phyloP scores from a whole-genome alignment of 305 asterid species.

The Andrographis paniculata region DNA sequence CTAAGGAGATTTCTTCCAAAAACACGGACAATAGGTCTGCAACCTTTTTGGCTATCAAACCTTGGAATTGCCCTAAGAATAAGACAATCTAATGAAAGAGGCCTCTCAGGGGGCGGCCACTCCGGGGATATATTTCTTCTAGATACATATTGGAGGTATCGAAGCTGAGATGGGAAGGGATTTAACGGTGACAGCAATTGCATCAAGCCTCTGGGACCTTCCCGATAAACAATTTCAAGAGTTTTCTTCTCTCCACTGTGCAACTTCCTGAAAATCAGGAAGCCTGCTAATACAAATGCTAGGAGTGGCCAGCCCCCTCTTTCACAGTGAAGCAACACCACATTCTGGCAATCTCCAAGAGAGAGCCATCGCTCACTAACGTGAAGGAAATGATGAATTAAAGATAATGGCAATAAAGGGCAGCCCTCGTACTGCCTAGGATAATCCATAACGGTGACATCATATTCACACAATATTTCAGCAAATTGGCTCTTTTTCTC shows the following conservation, averaged over 20 bases:
- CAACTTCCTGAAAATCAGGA: constrained; percentile 75
- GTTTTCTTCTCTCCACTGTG: constrained; percentile 74
- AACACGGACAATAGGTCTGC: constrained; percentile 86
- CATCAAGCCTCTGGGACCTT: constrained; percentile 85
- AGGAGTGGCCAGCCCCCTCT: constrained; percentile 94
- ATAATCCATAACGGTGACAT: constrained; percentile 86
- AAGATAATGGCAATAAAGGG: constrained; percentile 80
- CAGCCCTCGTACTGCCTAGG: constrained; percentile 99
- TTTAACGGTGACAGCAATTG: constrained; percentile 87
- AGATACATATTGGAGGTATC: constrained; percentile 85
- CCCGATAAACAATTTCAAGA: constrained; percentile 87
- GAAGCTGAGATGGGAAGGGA: constrained; percentile 93
- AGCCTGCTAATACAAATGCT: constrained; percentile 79
- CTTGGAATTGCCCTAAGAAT: constrained; percentile 83
- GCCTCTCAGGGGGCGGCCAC: constrained; percentile 96
- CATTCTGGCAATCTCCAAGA: constrained; percentile 58
- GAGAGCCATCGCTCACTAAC: constrained; percentile 95
- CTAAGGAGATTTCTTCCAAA: constrained; percentile 89
- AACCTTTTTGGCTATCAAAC: constrained; percentile 86
- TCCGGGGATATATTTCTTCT: constrained; percentile 80
- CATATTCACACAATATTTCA: constrained; percentile 72
- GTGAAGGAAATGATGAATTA: constrained; percentile 80
- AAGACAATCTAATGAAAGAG: constrained; percentile 91
- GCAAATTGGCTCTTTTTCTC: constrained; percentile 86
- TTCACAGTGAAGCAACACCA: constrained; percentile 89